A percentile compares a stretch with the other conserved stretches of the same genome.
Evolutionary conservation across 169 alveolate genomes (phyloP).

Genomic region (Eimeria mitis): DNA sequence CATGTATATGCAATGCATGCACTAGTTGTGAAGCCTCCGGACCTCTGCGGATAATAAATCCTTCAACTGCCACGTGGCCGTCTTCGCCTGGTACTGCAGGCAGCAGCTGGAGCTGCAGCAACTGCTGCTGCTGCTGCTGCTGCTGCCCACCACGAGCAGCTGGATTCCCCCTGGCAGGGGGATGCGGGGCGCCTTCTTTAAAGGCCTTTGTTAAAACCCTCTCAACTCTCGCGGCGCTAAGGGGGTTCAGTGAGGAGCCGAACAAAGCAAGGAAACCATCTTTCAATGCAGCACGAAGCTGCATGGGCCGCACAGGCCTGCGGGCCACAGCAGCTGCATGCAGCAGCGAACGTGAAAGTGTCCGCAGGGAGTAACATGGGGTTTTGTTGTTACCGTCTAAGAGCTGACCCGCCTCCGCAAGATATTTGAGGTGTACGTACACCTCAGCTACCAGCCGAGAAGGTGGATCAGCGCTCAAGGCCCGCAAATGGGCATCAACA

Average conservation of each 20-base stretch:
- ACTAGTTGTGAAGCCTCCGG: background rate
- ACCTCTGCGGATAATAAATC: slow-evolving; percentile 61
- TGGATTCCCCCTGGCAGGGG: background rate
- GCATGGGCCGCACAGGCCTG: slow-evolving; percentile 45
- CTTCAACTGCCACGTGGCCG: slow-evolving; percentile 64
- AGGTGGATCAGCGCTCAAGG: slow-evolving; percentile 82
- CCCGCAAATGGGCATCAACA: slow-evolving; percentile 61
- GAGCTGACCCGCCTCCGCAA: slow-evolving; percentile 74
- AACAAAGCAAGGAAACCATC: slow-evolving; percentile 87
- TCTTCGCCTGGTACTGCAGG: slow-evolving; percentile 3
- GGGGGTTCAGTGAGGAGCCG: slow-evolving; percentile 83
- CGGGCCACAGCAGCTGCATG: slow-evolving; percentile 86
- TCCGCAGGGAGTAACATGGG: slow-evolving; percentile 90
- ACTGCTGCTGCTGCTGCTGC: background rate
- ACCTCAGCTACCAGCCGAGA: slow-evolving; percentile 80
- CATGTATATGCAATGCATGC: background rate
- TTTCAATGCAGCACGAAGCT: slow-evolving; percentile 75
- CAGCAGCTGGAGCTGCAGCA: slow-evolving; percentile 42
- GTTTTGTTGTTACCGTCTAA: slow-evolving; percentile 84
- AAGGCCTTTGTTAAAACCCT: slow-evolving; percentile 22
- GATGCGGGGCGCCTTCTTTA: background rate
- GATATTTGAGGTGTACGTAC: slow-evolving; percentile 68
- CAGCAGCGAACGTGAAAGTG: slow-evolving; percentile 90
- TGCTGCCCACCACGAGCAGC: background rate
- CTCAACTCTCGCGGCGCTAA: slow-evolving; percentile 58